Conservation (phyloP, 306 rosid genomes). For the cucumber (Cucumis sativus) region DNA sequence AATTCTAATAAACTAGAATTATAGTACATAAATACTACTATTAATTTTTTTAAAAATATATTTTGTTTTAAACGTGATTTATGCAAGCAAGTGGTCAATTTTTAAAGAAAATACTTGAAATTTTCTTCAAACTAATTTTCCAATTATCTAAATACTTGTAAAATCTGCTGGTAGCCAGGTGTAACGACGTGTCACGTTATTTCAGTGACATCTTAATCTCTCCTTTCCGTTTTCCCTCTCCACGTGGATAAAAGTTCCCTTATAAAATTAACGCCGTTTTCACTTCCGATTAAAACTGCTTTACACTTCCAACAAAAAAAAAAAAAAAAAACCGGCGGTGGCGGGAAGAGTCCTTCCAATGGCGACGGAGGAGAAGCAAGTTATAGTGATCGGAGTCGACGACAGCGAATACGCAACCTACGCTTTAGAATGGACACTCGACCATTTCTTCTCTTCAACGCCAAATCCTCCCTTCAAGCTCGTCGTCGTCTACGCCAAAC, state of each 20-base stretch:
- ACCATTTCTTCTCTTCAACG: conserved; percentile 1
- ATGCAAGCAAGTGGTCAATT: no score
- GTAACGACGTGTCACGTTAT: background rate
- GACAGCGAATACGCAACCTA: conserved; percentile 29
- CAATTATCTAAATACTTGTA: no score
- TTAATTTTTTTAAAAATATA: no score
- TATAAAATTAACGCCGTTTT: background rate
- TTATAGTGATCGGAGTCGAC: conserved; percentile 36
- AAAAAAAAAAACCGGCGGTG: background rate
- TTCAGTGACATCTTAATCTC: background rate
- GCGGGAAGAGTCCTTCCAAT: background rate
- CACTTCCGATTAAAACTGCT: background rate
- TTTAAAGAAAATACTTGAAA: no score
- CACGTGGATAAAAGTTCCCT: background rate
- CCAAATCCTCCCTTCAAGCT: conserved; percentile 26
- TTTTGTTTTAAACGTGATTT: no score
- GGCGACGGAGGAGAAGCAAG: conserved; percentile 22
- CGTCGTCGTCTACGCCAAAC: conserved; percentile 50
- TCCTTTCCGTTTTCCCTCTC: background rate
- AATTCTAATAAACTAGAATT: no score
- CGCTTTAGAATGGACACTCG: conserved; percentile 43
- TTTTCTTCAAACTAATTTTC: no score
- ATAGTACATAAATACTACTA: no score
- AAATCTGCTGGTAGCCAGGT: background rate
- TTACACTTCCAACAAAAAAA: background rate